Conservation (phyloP, 805 yeast genomes). For the Candida oleophila region DNA sequence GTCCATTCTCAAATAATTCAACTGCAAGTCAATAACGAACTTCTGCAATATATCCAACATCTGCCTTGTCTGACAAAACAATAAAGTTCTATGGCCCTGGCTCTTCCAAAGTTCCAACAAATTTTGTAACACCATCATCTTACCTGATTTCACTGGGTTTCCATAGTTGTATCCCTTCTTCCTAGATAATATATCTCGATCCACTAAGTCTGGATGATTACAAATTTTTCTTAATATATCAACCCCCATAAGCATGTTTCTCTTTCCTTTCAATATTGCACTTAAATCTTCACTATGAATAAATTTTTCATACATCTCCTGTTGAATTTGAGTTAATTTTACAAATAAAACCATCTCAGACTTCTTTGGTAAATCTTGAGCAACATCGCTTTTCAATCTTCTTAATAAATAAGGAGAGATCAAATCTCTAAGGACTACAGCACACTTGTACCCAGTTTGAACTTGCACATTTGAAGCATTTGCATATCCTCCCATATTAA, state of each 20-base stretch:
- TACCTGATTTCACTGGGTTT: slow-evolving; percentile 70
- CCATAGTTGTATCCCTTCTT: slow-evolving; percentile 47
- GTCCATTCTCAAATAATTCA: slow-evolving; percentile 82
- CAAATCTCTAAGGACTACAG: slow-evolving; percentile 81
- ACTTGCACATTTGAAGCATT: slow-evolving; percentile 95
- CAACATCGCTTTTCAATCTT: slow-evolving; percentile 90
- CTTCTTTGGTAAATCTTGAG: slow-evolving; percentile 89
- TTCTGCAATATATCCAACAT: slow-evolving; percentile 86
- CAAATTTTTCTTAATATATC: slow-evolving; percentile 89
- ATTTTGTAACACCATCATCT: slow-evolving; percentile 83
- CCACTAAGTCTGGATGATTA: slow-evolving; percentile 89
- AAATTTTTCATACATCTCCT: slow-evolving; percentile 70
- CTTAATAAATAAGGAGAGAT: slow-evolving; percentile 87
- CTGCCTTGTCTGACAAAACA: slow-evolving; percentile 92
- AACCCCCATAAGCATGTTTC: slow-evolving; percentile 85
- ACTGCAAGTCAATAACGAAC: slow-evolving; percentile 49
- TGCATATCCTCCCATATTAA: slow-evolving; percentile 96
- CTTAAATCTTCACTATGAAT: slow-evolving; percentile 72
- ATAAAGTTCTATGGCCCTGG: slow-evolving; percentile 73
- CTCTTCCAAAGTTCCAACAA: slow-evolving; percentile 71
- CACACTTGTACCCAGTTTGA: slow-evolving; percentile 94
- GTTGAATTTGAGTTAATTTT: slow-evolving; percentile 74
- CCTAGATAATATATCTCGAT: slow-evolving; percentile 36
- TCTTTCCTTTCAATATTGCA: slow-evolving; percentile 69
- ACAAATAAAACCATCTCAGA: slow-evolving; percentile 94